Evolutionary conservation across 2,329 filamentous ascomycete species (phyloP).

Genomic region (Cryphonectria carpinicola): DNA sequence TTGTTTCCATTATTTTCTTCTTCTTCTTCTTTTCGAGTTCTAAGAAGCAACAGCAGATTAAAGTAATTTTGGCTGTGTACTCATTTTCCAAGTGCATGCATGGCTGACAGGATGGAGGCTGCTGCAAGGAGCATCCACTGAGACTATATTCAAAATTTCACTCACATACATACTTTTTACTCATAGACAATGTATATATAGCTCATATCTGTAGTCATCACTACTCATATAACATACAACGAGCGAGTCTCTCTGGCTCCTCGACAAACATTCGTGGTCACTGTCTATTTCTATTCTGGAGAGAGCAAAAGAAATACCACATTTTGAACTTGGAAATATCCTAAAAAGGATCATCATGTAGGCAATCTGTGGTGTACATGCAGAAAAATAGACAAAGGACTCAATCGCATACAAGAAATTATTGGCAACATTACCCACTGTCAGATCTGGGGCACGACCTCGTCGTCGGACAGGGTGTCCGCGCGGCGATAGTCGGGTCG

Average conservation of each 20-base stretch:
- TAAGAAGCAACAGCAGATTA: neutral
- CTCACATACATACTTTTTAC: neutral
- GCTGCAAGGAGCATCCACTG: neutral
- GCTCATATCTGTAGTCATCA: neutral
- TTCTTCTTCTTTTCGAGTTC: neutral
- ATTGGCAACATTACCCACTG: neutral
- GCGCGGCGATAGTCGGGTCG: conserved; percentile 20
- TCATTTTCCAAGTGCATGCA: neutral
- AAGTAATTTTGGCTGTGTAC: neutral
- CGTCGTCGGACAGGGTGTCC: conserved; percentile 31
- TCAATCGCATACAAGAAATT: neutral
- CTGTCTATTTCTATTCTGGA: neutral
- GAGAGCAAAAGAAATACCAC: neutral
- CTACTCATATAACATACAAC: neutral
- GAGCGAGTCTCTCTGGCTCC: neutral
- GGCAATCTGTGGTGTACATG: neutral
- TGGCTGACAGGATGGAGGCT: neutral
- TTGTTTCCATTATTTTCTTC: neutral
- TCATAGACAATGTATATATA: neutral
- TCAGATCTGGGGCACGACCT: conserved; percentile 32
- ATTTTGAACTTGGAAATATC: too few species aligned
- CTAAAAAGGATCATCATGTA: neutral
- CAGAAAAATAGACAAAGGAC: neutral
- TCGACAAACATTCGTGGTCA: neutral
- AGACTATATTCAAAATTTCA: neutral